phyloP scores from a whole-genome alignment of 331 rosid species.

The Acacia pycnantha region DNA sequence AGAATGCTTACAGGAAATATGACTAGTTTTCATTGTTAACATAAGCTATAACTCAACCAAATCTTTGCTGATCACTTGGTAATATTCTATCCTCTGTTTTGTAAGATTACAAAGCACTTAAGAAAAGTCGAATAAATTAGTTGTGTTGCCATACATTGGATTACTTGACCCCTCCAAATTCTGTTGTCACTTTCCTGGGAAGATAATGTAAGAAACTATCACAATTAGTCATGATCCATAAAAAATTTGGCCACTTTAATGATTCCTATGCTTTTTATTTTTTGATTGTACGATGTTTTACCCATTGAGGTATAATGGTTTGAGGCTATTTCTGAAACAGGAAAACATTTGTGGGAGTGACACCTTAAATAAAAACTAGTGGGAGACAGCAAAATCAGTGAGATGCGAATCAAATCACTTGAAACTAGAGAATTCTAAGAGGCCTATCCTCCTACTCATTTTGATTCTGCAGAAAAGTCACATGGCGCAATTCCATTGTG shows the following conservation, averaged over 20 bases:
- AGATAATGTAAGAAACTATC: conserved; percentile 25
- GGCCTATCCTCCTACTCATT: not conserved
- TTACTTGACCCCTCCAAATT: conserved; percentile 21
- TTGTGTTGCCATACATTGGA: conserved; percentile 2
- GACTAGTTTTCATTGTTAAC: not conserved
- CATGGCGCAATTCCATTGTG: not conserved
- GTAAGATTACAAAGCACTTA: not conserved
- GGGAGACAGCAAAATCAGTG: conserved; percentile 39
- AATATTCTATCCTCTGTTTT: not conserved
- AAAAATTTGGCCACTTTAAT: not conserved
- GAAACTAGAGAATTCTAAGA: not conserved
- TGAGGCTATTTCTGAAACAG: not conserved
- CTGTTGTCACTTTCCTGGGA: conserved; percentile 1
- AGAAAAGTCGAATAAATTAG: not conserved
- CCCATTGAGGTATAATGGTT: not conserved
- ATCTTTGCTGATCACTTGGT: not conserved
- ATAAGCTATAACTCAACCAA: not conserved
- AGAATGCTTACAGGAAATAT: not conserved
- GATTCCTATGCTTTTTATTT: not conserved
- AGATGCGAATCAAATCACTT: conserved; percentile 25
- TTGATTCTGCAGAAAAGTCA: not conserved
- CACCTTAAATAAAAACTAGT: conserved; percentile 25
- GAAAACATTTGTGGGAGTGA: conserved; percentile 9
- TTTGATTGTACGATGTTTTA: conserved; percentile 22
- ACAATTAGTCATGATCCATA: conserved; percentile 15